These are phyloP conservation scores for Pythium myriotylum DNA, from an alignment of 352 stramenopile species.

Conservation along the genomic window DNA sequence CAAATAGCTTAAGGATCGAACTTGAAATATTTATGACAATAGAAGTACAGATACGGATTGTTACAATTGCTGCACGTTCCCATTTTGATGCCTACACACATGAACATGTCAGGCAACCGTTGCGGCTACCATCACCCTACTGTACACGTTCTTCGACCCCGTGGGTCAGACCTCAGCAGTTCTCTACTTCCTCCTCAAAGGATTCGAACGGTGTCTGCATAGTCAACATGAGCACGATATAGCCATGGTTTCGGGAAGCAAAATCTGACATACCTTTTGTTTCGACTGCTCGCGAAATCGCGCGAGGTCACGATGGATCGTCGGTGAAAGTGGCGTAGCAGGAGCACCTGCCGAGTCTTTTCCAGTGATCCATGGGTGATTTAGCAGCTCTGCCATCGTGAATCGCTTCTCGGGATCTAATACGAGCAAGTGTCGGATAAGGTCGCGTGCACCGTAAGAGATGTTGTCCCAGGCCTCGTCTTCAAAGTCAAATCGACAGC, in stretches of 20 bases:
- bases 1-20: slow-evolving; percentile 18
- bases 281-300: slow-evolving; percentile 65
- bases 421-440: slow-evolving; percentile 78
- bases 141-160: slow-evolving; percentile 15
- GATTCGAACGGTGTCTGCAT: slow-evolving; percentile 20
- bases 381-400: slow-evolving; percentile 67
- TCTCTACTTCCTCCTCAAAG: slow-evolving; percentile 29
- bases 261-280: slow-evolving; percentile 37
- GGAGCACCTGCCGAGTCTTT: slow-evolving; percentile 24
- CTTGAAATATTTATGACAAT: slow-evolving; percentile 29
- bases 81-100: not conserved
- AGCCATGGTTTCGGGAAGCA: not conserved
- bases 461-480: slow-evolving; percentile 72
- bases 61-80: not conserved
- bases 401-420: slow-evolving; percentile 68
- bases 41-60: slow-evolving; percentile 14
- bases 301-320: slow-evolving; percentile 67
- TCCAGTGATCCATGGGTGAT: slow-evolving; percentile 68
- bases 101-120: no score
- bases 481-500: slow-evolving; percentile 74
- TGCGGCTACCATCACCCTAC: not conserved
- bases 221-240: not conserved
- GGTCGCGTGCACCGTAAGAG: slow-evolving; percentile 63
- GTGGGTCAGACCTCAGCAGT: slow-evolving; percentile 1
- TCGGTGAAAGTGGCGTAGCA: slow-evolving; percentile 56